These are phyloP conservation scores for Solanum chilense DNA, from an alignment of 257 asterid species.

Conservation along the genomic window DNA sequence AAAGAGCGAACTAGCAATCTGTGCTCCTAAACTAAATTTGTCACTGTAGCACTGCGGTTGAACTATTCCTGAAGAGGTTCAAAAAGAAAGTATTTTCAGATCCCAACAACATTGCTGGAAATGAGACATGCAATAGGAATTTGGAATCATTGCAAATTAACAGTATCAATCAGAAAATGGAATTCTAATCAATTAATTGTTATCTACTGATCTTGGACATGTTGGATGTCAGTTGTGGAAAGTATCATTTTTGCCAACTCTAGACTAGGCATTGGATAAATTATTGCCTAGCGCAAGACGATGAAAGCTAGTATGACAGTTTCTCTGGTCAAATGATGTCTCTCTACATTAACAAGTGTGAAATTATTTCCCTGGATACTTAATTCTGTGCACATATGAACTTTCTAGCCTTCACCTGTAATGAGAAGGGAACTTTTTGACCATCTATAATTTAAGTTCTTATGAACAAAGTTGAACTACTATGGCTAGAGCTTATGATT, in stretches of 20 bases:
- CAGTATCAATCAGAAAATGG: background rate
- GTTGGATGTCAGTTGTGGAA: background rate
- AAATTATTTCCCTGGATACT: background rate
- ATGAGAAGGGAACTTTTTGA: background rate
- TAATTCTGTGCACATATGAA: background rate
- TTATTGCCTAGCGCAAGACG: background rate
- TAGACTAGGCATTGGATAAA: background rate
- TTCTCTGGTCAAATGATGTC: background rate
- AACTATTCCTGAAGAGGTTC: background rate
- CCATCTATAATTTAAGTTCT: background rate
- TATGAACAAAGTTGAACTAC: background rate
- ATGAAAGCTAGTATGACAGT: background rate
- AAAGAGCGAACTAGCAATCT: background rate
- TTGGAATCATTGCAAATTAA: background rate
- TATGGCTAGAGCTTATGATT: background rate
- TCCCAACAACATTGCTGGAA: background rate
- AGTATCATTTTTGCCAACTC: background rate
- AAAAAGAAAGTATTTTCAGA: background rate
- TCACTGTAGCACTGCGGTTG: background rate
- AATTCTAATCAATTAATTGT: background rate
- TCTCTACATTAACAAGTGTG: background rate
- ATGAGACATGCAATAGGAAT: background rate
- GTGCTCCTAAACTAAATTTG: background rate
- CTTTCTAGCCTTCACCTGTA: background rate
- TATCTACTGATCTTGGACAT: background rate